Percentiles rank a stretch among this genome's conserved stretches.
Conservation (phyloP, 768 basidiomycete genomes). For the Mycena alexandri region DNA sequence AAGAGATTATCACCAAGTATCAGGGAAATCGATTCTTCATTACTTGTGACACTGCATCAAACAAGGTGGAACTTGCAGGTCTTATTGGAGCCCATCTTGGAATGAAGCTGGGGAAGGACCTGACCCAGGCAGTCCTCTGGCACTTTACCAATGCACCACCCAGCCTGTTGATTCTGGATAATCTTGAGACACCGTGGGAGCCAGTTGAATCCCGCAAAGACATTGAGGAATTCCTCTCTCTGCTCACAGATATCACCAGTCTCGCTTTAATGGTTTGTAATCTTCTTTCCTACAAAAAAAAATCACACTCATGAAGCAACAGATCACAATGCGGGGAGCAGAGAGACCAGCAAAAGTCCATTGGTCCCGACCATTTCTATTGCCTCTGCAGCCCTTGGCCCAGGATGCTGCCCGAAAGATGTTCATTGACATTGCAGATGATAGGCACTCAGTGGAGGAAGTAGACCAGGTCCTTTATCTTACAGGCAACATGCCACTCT, state of each 20-base stretch:
- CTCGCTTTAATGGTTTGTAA: neutral
- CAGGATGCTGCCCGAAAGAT: neutral
- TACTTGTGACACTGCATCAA: neutral
- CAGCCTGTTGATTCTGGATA: neutral
- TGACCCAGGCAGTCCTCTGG: neutral
- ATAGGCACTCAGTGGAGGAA: neutral
- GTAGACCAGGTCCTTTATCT: neutral
- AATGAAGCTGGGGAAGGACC: neutral
- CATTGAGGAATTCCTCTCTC: neutral
- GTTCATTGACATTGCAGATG: neutral
- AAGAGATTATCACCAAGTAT: no score
- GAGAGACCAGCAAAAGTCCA: neutral
- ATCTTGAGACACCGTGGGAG: neutral
- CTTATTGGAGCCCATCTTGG: neutral
- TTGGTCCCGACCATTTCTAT: neutral
- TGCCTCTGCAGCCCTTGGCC: neutral
- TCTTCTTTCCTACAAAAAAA: neutral
- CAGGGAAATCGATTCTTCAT: no score
- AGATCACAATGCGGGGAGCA: neutral
- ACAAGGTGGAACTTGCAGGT: neutral
- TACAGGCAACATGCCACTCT: neutral
- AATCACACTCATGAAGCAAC: neutral
- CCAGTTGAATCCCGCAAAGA: neutral
- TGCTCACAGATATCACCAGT: neutral
- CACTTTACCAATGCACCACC: neutral